Evolutionary conservation across 73 alveolate species (phyloP), one percentile per base, ranked within the genome.

Genomic region (Tetrahymena malaccensis): DNA sequence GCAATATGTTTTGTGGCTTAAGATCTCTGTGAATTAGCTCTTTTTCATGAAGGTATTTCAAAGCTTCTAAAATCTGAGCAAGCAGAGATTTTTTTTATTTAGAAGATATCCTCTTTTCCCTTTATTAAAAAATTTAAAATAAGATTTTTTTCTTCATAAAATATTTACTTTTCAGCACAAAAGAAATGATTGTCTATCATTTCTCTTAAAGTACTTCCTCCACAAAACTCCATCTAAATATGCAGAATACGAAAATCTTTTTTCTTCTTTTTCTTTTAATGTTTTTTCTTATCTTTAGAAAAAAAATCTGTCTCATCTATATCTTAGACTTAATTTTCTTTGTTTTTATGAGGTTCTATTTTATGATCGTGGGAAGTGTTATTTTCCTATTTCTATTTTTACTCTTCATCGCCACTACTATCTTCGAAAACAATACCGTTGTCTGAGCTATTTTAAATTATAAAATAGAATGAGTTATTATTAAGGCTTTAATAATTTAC

Each of bases 1-100:
- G 93, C 96, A 99, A 98, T 34, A 99, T 98, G 94, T 99, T 99
- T 94, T 98, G 99, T 43, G 99, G 99, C 94, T 99, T 99, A 83
- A 99, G 93, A 97, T 99, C 99, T 94, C 99, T 89, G 95, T 99
- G 99, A 31, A 99, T 98, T 56, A 96, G 96, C 21, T 96, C 96
- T 55, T 96, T 98, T 93, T 84, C 94, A 96, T 99, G 99, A 84
- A 98, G 94, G 94, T 98, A 97, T 85, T 83, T 94, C 17, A 99
- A 97, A 5, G 99, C 99, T 95, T 98, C 98, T n/a, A 99, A 96
- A 12, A 99, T 98, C 95, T 99, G 97, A 22, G 98, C 96, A 85
- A 99, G 95, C 35, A 97, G 89, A 33, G 85, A 84, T 50, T 85
- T 95, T 15, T 93, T 93, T 89, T 95, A 21, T n/a, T 94, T 94